Base-by-base conservation (phyloP, 352 stramenopile species). In the Aphanomyces stellatus region DNA sequence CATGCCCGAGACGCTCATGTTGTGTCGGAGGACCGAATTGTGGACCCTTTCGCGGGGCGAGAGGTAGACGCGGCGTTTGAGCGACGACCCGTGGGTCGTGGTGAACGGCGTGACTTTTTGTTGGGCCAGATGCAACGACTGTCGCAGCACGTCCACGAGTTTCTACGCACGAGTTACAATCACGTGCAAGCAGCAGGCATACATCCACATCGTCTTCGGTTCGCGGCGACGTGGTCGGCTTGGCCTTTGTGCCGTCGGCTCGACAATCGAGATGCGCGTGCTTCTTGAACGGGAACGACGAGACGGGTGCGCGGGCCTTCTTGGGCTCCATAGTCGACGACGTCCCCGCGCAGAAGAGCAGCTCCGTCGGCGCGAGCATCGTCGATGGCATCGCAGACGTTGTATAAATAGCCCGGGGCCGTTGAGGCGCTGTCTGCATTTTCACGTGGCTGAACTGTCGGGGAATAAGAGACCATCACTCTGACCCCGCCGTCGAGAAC, bases 31-130 rank as follows among this genome's bases (percentile, higher is more conserved):
- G 13, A 24, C 13, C 22, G 49, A 37, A 30, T 30, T 57, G 19
- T 53, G 40, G 5, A 64, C 55, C 8, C 55, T 30, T 25, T 64
- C 55, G 31, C 40, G 35, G 10, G 55, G 51, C 13, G 33, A 51
- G 7, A 34, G 55, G 40, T 64, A 64, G 17, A 64, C 55, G 35
- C 55, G 55, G 35, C 55, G 55, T 6, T 48, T 33, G 35, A 51
- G 34, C 15, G 55, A 11, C 31, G 55, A 3, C 19, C 28, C 37
- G 22, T 51, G 30, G 15, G 7, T 28, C 8, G n/a, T 37, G 40
- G 25, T 13, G 40, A 25, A 35, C 34, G 35, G 55, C 35, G 30
- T 24, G 49, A 30, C 49, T 46, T 57, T 57, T n/a, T n/a, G n/a
- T n/a, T n/a, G n/a, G 25, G 25, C 33, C 49, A 57, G 30, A 13